These are phyloP conservation scores for Mycena alexandri DNA, from an alignment of 768 basidiomycete species.

Conservation along the genomic window DNA sequence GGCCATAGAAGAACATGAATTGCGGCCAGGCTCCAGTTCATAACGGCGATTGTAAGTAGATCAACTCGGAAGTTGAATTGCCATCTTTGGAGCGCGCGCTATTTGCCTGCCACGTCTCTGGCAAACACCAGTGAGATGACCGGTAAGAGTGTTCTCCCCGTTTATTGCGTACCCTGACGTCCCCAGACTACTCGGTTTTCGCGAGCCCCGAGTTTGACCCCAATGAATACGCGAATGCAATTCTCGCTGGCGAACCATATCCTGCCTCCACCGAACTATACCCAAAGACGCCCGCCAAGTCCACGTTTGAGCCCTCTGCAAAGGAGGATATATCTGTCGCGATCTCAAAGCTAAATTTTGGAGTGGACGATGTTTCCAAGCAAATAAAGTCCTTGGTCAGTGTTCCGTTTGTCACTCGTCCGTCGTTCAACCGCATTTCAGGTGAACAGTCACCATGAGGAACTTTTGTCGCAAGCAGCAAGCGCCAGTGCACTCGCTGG, in stretches of 20 bases:
- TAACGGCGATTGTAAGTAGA: too few species aligned
- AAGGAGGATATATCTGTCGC: slow-evolving; percentile 93
- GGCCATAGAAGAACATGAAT: too few species aligned
- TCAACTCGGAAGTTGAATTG: too few species aligned
- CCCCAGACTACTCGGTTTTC: slow-evolving; percentile 81
- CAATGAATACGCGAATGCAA: slow-evolving; percentile 91
- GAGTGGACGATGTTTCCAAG: slow-evolving; percentile 92
- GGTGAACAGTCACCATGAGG: slow-evolving; percentile 88
- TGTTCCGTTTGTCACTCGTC: slow-evolving; percentile 13
- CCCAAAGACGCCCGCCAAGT: slow-evolving; percentile 45
- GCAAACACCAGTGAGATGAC: slow-evolving; percentile 18
- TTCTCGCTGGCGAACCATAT: slow-evolving; percentile 87
- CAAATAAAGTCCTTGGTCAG: slow-evolving; percentile 89
- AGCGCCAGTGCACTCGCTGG: slow-evolving; percentile 78
- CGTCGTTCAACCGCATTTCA: slow-evolving; percentile 45
- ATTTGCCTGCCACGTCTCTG: slow-evolving; percentile 3
- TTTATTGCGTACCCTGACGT: slow-evolving; percentile 10
- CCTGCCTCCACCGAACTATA: slow-evolving; percentile 55
- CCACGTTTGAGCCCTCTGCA: slow-evolving; percentile 64
- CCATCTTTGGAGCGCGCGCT: not conserved
- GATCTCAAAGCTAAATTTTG: slow-evolving; percentile 87
- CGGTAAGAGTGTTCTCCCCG: slow-evolving; percentile 18
- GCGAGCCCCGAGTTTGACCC: slow-evolving; percentile 82
- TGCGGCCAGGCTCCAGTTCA: too few species aligned
- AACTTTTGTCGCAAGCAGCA: slow-evolving; percentile 85